Evolutionary conservation across 371 early-diverging fungal genomes (phyloP).

Genomic region (Haplosporangium sp.): DNA sequence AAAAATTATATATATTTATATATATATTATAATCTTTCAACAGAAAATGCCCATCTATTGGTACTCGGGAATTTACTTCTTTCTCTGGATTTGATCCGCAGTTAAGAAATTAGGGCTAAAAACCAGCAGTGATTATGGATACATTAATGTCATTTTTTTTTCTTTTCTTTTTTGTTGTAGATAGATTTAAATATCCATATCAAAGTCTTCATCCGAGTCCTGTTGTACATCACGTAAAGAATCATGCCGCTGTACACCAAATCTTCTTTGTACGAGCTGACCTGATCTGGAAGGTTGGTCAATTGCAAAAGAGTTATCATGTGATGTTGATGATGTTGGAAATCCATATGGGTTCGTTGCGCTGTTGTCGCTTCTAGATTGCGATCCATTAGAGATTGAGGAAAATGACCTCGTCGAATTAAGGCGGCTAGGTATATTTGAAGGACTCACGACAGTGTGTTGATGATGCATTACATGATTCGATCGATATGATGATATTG

Average conservation of each 20-base stretch:
- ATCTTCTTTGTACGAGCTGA: neutral
- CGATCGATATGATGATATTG: constrained; percentile 38
- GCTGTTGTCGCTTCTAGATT: neutral
- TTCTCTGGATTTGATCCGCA: neutral
- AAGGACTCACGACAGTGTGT: constrained; percentile 11
- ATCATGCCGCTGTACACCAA: constrained; percentile 4
- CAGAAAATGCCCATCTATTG: too few species aligned
- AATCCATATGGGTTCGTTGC: neutral
- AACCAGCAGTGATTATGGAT: neutral
- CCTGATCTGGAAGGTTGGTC: neutral
- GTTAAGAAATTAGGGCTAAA: too few species aligned
- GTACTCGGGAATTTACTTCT: neutral
- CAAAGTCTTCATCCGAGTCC: constrained; percentile 11
- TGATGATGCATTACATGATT: constrained; percentile 48
- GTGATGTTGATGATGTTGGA: neutral
- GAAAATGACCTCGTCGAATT: neutral
- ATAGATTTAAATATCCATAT: neutral
- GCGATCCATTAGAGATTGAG: neutral
- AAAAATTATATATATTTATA: too few species aligned
- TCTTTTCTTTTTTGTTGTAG: neutral
- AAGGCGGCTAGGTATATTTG: neutral
- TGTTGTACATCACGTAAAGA: neutral
- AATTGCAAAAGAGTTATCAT: neutral
- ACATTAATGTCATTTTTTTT: neutral
- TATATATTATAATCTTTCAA: too few species aligned